Conservation (phyloP, 2,329 filamentous ascomycete species). For the Amauroascus niger region DNA sequence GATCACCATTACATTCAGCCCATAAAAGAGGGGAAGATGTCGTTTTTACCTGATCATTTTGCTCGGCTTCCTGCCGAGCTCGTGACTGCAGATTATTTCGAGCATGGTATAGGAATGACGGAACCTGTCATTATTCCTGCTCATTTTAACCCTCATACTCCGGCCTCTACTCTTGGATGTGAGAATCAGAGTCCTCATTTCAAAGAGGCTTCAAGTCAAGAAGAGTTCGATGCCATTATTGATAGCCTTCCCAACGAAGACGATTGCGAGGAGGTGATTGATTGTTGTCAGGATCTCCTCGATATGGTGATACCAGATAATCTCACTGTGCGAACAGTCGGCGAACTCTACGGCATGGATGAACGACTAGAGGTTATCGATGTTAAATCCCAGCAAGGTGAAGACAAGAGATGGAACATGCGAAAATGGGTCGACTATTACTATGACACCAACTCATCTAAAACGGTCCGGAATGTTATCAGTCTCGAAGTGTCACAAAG, state of each 20-base stretch:
- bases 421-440: constrained; percentile 59
- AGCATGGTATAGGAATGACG: constrained; percentile 53
- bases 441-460: constrained; percentile 51
- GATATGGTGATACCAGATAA: constrained; percentile 59
- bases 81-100: constrained; percentile 54
- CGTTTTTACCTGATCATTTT: constrained; percentile 52
- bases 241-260: constrained; percentile 31
- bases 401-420: constrained; percentile 56
- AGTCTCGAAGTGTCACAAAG: constrained; percentile 59
- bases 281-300: constrained; percentile 54
- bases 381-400: constrained; percentile 58
- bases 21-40: constrained; percentile 55
- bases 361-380: constrained; percentile 58
- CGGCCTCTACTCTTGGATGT: constrained; percentile 22
- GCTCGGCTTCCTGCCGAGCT: constrained; percentile 55
- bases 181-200: constrained; percentile 25
- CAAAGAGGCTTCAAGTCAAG: constrained; percentile 29
- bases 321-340: constrained; percentile 54
- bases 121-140: constrained; percentile 60
- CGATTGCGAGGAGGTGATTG: constrained; percentile 38
- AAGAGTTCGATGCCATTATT: constrained; percentile 28
- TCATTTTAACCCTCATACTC: constrained; percentile 48
- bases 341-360: constrained; percentile 54
- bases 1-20: constrained; percentile 60
- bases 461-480: constrained; percentile 59